Percentiles rank a stretch among this genome's conserved stretches.
Conservation (phyloP, 2,329 filamentous ascomycete species). For the Tolypocladium ophioglossoides region DNA sequence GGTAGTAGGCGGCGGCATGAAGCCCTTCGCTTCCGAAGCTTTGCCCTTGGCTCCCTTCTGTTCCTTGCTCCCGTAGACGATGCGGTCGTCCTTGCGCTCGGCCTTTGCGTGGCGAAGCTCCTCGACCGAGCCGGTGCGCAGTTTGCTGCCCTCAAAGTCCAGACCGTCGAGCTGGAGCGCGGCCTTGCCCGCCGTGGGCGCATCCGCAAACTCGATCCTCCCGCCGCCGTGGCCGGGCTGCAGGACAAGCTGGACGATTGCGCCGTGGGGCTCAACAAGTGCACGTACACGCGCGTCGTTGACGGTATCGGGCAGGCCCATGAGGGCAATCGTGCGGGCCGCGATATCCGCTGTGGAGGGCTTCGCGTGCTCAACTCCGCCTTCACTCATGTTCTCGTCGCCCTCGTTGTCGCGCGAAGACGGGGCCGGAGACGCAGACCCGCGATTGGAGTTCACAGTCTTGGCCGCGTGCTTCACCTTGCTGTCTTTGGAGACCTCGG, state of each 20-base stretch:
- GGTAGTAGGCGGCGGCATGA: conserved; percentile 34
- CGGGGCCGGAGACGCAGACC: conserved; percentile 23
- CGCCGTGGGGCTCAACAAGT: conserved; percentile 59
- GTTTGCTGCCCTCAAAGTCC: conserved; percentile 41
- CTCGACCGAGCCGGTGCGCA: conserved; percentile 43
- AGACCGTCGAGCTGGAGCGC: conserved; percentile 46
- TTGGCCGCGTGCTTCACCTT: conserved; percentile 47
- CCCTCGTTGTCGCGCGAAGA: conserved; percentile 23
- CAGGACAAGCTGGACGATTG: conserved; percentile 65
- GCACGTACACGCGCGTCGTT: conserved; percentile 75
- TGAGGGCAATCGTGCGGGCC: conserved; percentile 66
- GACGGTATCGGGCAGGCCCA: conserved; percentile 85
- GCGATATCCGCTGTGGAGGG: conserved; percentile 39
- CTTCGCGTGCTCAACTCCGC: conserved; percentile 7
- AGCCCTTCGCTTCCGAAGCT: conserved; percentile 8
- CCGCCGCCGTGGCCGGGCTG: conserved; percentile 77
- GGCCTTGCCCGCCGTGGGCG: conserved; percentile 62
- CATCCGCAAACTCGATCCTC: conserved; percentile 69
- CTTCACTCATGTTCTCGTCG: conserved; percentile 28
- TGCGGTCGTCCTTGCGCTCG: conserved; percentile 21
- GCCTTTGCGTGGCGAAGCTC: conserved; percentile 43
- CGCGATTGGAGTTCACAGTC: conserved; percentile 20
- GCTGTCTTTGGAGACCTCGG: conserved; percentile 47
- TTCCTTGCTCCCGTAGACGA: conserved; percentile 18
- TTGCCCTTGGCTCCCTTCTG: conserved; percentile 13